A percentile compares a stretch with the other conserved stretches of the same genome.
phyloP scores from a whole-genome alignment of 345 rosid genomes.

The Boechera retrofracta region DNA sequence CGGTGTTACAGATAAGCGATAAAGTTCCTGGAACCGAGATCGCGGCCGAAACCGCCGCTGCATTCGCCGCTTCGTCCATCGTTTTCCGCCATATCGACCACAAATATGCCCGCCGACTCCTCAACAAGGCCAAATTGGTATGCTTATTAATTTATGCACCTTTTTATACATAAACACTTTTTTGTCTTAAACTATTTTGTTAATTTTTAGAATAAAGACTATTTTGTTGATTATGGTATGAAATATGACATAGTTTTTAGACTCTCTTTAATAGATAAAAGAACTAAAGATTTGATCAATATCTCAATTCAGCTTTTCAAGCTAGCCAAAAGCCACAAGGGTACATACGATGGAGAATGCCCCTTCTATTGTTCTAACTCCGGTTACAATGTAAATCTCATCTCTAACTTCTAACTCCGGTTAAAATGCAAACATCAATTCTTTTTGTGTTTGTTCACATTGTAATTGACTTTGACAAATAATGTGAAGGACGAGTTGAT shows the following conservation, averaged over 20 bases:
- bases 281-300: neutral
- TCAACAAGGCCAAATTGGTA: constrained; percentile 83
- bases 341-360: constrained; percentile 92
- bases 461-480: constrained; percentile 10
- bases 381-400: constrained; percentile 70
- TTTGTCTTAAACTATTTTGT: neutral
- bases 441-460: neutral
- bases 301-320: constrained; percentile 61
- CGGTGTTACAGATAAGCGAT: constrained; percentile 61
- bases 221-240: neutral
- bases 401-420: constrained; percentile 65
- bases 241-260: neutral
- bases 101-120: constrained; percentile 67
- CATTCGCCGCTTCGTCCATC: constrained; percentile 80
- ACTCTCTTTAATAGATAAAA: neutral
- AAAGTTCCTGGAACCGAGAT: constrained; percentile 75
- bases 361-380: constrained; percentile 95
- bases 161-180: neutral
- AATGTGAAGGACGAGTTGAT: constrained; percentile 78
- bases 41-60: constrained; percentile 84
- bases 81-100: constrained; percentile 60
- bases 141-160: neutral
- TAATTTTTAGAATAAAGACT: neutral
- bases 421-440: constrained; percentile 57
- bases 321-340: constrained; percentile 70